A percentile compares a stretch with the other conserved stretches of the same genome.
These are phyloP conservation scores for Patellaria atrata DNA, from an alignment of 495 filamentous ascomycete genomes.

Conservation along the genomic window DNA sequence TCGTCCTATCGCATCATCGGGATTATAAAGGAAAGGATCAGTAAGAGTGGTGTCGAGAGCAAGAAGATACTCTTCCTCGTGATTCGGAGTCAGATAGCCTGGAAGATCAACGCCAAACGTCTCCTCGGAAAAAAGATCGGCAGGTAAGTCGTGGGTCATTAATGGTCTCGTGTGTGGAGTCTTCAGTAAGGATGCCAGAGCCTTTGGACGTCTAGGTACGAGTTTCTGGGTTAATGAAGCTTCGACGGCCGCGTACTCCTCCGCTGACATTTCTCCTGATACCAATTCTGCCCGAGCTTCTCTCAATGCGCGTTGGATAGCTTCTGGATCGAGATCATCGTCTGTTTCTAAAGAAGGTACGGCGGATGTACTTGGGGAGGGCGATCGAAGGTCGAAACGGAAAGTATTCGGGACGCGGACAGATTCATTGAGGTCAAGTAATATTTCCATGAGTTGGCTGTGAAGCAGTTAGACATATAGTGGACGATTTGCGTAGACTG, in stretches of 20 bases:
- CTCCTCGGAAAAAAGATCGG: slow-evolving; percentile 14
- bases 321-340: slow-evolving; percentile 25
- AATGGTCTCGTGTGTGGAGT: slow-evolving; percentile 12
- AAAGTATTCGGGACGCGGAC: slow-evolving; percentile 56
- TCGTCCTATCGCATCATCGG: slow-evolving; percentile 9
- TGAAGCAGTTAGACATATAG: not conserved
- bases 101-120: slow-evolving; percentile 8
- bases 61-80: slow-evolving; percentile 66
- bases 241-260: slow-evolving; percentile 17
- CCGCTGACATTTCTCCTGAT: slow-evolving; percentile 28
- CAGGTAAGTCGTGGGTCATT: slow-evolving; percentile 1
- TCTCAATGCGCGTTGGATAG: slow-evolving; percentile 31
- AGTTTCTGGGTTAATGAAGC: slow-evolving; percentile 18
- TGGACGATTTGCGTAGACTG: not conserved
- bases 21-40: slow-evolving; percentile 17
- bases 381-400: slow-evolving; percentile 43
- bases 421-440: slow-evolving; percentile 75
- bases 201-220: slow-evolving; percentile 8
- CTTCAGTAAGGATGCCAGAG: slow-evolving; percentile 4
- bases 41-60: slow-evolving; percentile 53
- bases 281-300: slow-evolving; percentile 33
- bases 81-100: slow-evolving; percentile 54
- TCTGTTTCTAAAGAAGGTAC: slow-evolving; percentile 29
- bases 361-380: slow-evolving; percentile 29
- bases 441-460: slow-evolving; percentile 36